These are phyloP conservation scores for Annulohypoxylon maeteangense DNA, from an alignment of 495 filamentous ascomycete genomes.

Conservation along the genomic window DNA sequence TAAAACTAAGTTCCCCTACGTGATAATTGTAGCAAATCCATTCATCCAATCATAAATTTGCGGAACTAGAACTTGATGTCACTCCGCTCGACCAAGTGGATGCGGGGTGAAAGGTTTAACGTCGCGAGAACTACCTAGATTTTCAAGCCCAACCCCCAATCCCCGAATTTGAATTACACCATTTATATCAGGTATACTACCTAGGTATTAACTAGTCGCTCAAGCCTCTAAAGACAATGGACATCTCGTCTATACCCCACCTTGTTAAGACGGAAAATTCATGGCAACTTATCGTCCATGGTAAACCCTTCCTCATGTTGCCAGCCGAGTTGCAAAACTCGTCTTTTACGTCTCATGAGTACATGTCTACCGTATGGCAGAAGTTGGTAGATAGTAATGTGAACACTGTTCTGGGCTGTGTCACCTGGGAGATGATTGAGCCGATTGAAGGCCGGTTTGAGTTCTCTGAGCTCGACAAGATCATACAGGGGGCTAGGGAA, in stretches of 20 bases:
- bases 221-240: not conserved
- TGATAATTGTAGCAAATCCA: no score
- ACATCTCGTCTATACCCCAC: not conserved
- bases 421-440: slow-evolving; percentile 1
- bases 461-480: not conserved
- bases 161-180: not conserved
- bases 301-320: not conserved
- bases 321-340: not conserved
- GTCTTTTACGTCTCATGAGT: not conserved
- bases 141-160: not conserved
- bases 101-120: no score
- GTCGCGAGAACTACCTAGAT: no score
- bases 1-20: no score
- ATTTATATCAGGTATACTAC: not conserved
- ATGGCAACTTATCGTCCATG: not conserved
- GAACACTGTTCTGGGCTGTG: not conserved
- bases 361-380: not conserved
- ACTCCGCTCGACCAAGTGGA: no score
- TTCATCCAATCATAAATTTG: no score
- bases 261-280: not conserved
- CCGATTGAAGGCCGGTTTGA: not conserved
- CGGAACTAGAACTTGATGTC: no score
- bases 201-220: no score
- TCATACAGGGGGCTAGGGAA: not conserved
- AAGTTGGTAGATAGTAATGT: not conserved